Evolutionary conservation across 2,329 filamentous ascomycete species (phyloP).

Genomic region (Corinectria fuckeliana): DNA sequence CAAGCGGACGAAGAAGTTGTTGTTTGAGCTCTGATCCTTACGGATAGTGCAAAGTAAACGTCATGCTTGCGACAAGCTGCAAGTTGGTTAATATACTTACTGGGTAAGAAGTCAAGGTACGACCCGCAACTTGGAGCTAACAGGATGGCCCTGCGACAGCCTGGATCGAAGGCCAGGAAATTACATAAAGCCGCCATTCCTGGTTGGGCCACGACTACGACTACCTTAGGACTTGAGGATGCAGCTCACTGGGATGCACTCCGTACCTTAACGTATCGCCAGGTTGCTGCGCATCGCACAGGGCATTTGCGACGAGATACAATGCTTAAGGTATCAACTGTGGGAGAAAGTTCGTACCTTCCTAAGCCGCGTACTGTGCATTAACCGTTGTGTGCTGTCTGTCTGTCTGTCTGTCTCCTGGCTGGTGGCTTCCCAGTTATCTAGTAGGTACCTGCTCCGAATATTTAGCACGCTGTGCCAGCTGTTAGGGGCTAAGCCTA

Average conservation of each 20-base stretch:
- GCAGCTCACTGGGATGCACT: neutral
- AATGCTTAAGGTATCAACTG: neutral
- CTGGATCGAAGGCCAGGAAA: constrained; percentile 14
- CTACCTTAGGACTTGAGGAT: neutral
- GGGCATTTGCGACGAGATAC: neutral
- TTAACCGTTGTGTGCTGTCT: constrained; percentile 24
- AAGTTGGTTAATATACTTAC: too few relatives aligned
- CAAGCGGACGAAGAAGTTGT: neutral
- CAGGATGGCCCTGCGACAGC: constrained; percentile 4
- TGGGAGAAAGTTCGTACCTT: too few relatives aligned
- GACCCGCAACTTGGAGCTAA: constrained; percentile 15
- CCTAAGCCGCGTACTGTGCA: constrained; percentile 21
- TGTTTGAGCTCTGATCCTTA: neutral
- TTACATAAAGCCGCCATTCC: constrained; percentile 8
- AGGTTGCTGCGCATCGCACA: neutral
- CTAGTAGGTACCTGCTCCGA: too few relatives aligned
- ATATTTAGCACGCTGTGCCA: too few relatives aligned
- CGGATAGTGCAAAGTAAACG: neutral
- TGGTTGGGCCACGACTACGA: constrained; percentile 3
- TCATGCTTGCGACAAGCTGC: neutral
- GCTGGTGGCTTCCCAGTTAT: too few relatives aligned
- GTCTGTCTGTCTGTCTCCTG: neutral
- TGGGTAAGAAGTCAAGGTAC: too few relatives aligned
- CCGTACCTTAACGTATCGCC: neutral
- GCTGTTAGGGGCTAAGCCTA: constrained; percentile 31